Base-by-base conservation (phyloP, 2,329 filamentous ascomycete genomes). In the Fusarium euwallaceae region DNA sequence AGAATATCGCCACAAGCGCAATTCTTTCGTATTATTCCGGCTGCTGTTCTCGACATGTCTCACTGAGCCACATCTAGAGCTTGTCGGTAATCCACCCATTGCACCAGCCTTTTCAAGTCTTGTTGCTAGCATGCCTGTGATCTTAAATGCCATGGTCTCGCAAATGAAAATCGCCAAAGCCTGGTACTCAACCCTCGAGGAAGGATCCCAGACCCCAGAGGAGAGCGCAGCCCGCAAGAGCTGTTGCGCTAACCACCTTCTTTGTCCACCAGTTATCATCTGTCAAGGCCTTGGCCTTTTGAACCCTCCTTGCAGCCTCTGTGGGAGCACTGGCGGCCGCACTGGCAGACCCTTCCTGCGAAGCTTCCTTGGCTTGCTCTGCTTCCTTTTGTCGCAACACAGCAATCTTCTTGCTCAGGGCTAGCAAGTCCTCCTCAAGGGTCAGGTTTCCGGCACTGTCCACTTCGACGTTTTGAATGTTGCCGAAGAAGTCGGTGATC, bases 401-500 rank as follows among this genome's bases (percentile, higher is more conserved):
- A 4, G 88, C 87, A 77, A 93, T 92, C 41, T 89, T 91, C 83
- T 86, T 88, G 80, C 94, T 93, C 58, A 98, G 88, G n/a, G 92
- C 90, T 37, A 93, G 84, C 70, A 98, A 84, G 78, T 98, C 95
- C 76, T 95, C 92, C 60, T 92, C 91, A 55, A 91, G 88, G 41
- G 85, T 89, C 64, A 86, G 84, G 69, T 88, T 89, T 67, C 89
- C 87, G 53, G 87, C 86, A 29, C 88, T 88, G 75, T 97, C 94
- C 4, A 98, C 91, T 83, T 98, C 97, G 4, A 99, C 95, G 77
- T 96, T 97, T 82, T 99, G 97, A 16, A 98, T 95, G 81, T 98
- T 99, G 27, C 97, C 97, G 74, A 99, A 98, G 84, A 99, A 99
- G 82, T 99, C 97, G 78, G 97, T 97, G 45, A 99, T 91, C 34